A percentile compares a stretch with the other conserved stretches of the same genome.
Conservation (phyloP, 2,329 filamentous ascomycete species). For the Sclerotiophoma versabilis region DNA sequence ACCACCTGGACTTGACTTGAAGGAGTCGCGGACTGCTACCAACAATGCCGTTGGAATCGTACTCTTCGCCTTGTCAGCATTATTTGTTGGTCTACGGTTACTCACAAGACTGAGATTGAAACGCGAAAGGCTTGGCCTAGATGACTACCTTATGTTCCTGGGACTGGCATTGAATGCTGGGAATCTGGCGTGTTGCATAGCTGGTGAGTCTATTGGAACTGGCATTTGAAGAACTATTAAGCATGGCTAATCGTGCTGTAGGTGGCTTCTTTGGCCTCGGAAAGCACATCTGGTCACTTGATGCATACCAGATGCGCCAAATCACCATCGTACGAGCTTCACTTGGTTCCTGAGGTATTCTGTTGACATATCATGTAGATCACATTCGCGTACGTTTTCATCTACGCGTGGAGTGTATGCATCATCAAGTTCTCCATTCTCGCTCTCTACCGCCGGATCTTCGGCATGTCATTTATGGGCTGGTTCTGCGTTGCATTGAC, state of each 20-base stretch:
- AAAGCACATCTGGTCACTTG: constrained; percentile 35
- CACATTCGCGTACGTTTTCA: constrained; percentile 35
- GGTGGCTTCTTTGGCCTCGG: constrained; percentile 34
- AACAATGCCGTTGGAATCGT: constrained; percentile 34
- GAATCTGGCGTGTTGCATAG: constrained; percentile 35
- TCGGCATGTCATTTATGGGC: constrained; percentile 33
- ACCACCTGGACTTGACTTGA: constrained; percentile 27
- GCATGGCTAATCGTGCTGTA: not conserved
- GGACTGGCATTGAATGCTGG: constrained; percentile 30
- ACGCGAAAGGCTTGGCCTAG: constrained; percentile 23
- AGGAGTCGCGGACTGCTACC: constrained; percentile 28
- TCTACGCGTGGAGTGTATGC: constrained; percentile 37
- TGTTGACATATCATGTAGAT: constrained; percentile 22
- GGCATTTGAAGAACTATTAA: too few relatives aligned
- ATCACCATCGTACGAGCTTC: constrained; percentile 29
- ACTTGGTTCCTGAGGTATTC: not conserved
- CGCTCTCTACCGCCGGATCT: constrained; percentile 36
- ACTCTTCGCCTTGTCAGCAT: constrained; percentile 26
- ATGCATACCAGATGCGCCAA: constrained; percentile 32
- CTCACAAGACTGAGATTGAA: constrained; percentile 29
- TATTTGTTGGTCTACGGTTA: constrained; percentile 29
- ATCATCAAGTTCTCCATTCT: constrained; percentile 39
- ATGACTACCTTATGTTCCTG: constrained; percentile 36
- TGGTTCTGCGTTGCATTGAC: constrained; percentile 29
- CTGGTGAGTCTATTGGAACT: constrained; percentile 13